Base-by-base conservation (phyloP, 768 basidiomycete species). In the Lentinula sp. region DNA sequence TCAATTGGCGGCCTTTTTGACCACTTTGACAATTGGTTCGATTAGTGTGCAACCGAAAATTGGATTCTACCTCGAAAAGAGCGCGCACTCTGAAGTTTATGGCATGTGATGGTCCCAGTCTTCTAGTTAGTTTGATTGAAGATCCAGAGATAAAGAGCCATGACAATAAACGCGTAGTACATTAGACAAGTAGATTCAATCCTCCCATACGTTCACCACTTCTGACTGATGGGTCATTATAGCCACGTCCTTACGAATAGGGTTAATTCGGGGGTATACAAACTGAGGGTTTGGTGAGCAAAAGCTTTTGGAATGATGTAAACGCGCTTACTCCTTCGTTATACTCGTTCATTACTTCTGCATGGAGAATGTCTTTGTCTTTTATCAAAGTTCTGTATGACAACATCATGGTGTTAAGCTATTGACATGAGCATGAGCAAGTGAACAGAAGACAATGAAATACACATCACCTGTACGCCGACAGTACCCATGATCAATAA, bases 211-310 rank as follows among this genome's bases (percentile, higher is more conserved):
- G 64, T 82, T 79, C 8, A 90, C 81, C 63, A 91, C 80, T 77
- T 94, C 92, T 1, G 88, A 83, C 68, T 94, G 80, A 70, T 92
- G 86, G 2, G 92, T 94, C 91, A 91, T 92, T 32, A 91, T 88
- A 3, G 87, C 85, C 1, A 84, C 90, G 64, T 94, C 92, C 61
- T 78, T 83, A 35, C 88, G 83, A 20, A 93, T 77, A 6, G 88
- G 88, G 66, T 90, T 87, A 62, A 91, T 72, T 62, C 86, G 83
- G n/a, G 92, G 93, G 66, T 88, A 84, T 3, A 94, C 92, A 69
- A 91, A 94, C 91, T 94, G 60, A 28, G 35, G 18, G 59, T n/a
- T 16, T 39, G 32, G 10, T 50, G 15, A 57, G 39, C 65, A 23
- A 62, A 46, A n/a, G 18, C 36, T 10, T 20, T 6, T 6, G 28